phyloP scores from a whole-genome alignment of 192 early-diverging fungal species.

The Lunasporangiospora selenospora region DNA sequence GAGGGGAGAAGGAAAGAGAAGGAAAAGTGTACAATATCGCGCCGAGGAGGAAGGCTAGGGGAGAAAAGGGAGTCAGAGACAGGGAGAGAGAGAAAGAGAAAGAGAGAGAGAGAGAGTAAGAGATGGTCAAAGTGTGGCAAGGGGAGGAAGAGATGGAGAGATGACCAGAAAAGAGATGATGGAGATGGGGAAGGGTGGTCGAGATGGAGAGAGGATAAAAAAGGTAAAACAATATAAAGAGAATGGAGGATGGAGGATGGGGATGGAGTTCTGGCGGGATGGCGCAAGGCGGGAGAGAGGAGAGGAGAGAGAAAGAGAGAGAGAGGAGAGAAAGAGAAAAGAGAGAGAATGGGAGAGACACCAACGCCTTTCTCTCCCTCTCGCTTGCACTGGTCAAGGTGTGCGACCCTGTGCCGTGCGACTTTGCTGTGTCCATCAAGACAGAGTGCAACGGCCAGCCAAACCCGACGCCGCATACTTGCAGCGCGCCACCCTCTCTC shows the following conservation, averaged over 20 bases:
- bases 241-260: not conserved
- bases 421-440: not conserved
- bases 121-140: not conserved
- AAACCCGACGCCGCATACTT: not conserved
- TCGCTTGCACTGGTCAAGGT: not conserved
- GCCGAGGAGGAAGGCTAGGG: too few species aligned
- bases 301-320: not conserved
- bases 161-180: not conserved
- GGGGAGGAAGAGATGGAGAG: not conserved
- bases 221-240: not conserved
- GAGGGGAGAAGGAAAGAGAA: not conserved
- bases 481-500: not conserved
- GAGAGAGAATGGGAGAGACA: conserved; percentile 2
- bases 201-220: not conserved
- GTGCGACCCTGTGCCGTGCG: not conserved
- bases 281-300: not conserved
- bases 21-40: too few species aligned
- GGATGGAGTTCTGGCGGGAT: not conserved
- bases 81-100: not conserved
- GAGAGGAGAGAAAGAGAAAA: not conserved
- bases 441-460: not conserved
- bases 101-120: not conserved
- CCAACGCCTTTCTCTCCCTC: not conserved
- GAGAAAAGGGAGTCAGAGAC: too few species aligned
- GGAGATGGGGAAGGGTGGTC: not conserved